phyloP scores from a whole-genome alignment of 441 rosid species.

The Pelargonium myrrhifolium region DNA sequence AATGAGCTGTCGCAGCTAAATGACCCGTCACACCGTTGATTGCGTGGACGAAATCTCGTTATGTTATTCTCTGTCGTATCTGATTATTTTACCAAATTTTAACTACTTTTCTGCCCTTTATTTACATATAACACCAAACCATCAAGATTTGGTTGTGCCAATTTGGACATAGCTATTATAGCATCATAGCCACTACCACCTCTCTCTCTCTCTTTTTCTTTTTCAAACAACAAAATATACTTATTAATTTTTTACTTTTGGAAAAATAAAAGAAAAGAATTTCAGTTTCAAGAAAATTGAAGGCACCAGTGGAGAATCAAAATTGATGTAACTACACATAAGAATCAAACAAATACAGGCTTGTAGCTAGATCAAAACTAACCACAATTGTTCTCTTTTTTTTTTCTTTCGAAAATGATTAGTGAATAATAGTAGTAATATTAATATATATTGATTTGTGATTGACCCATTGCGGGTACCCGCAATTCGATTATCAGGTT shows the following conservation, averaged over 20 bases:
- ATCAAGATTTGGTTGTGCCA: too few species aligned
- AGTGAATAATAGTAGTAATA: conserved; percentile 4
- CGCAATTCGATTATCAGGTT: too few species aligned
- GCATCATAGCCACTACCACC: conserved; percentile 9
- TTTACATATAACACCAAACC: too few species aligned
- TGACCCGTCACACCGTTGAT: conserved; percentile 51
- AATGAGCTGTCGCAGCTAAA: conserved; percentile 25
- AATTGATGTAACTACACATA: conserved; percentile 15
- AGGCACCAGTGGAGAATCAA: background rate
- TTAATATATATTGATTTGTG: too few species aligned
- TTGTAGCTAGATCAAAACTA: background rate
- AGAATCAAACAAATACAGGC: background rate
- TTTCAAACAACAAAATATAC: too few species aligned
- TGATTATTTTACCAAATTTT: conserved; percentile 16
- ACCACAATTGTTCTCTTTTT: background rate
- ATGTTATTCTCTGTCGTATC: conserved; percentile 15
- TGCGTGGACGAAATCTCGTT: conserved; percentile 52
- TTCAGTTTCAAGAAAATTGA: background rate
- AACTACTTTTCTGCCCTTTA: background rate
- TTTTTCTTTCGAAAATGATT: background rate
- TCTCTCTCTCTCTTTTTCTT: too few species aligned
- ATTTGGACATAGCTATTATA: background rate
- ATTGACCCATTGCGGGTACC: too few species aligned
- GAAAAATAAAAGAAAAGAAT: too few species aligned
- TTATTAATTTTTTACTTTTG: too few species aligned